These are phyloP conservation scores for Prunella vulgaris DNA, from an alignment of 257 asterid species.

Conservation along the genomic window DNA sequence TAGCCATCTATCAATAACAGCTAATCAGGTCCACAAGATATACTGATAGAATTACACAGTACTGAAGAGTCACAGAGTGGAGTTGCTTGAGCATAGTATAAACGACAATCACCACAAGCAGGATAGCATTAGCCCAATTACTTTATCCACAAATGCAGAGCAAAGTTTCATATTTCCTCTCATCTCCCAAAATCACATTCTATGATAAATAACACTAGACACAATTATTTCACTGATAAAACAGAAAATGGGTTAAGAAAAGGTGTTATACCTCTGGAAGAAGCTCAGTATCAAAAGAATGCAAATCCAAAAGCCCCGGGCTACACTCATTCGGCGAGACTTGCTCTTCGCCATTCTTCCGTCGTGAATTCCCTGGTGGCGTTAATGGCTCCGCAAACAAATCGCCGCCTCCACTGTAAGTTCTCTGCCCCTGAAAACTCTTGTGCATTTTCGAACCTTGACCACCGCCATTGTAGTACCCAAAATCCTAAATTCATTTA, in stretches of 20 bases:
- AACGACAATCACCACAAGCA: not conserved
- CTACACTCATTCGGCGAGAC: conserved; percentile 69
- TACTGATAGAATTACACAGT: not conserved
- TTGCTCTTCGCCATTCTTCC: conserved; percentile 55
- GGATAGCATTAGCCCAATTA: not conserved
- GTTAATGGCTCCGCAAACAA: conserved; percentile 70
- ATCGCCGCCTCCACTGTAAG: conserved; percentile 52
- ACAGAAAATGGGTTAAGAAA: not conserved
- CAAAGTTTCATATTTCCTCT: not conserved
- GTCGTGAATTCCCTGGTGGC: conserved; percentile 51
- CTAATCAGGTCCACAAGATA: conserved; percentile 3
- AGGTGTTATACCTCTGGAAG: conserved; percentile 60
- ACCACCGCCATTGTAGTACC: conserved; percentile 57
- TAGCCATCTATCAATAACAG: not conserved
- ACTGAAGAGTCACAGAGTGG: not conserved
- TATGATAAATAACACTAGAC: not conserved
- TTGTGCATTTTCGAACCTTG: conserved; percentile 61
- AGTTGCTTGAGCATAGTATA: not conserved
- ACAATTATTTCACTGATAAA: not conserved
- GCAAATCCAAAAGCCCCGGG: conserved; percentile 96
- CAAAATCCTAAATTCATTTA: conserved; percentile 44
- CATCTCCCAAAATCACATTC: not conserved
- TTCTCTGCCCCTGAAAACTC: conserved; percentile 61
- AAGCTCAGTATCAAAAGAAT: conserved; percentile 88
- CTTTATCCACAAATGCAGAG: not conserved